These are phyloP conservation scores for Detonula confervacea DNA, from an alignment of 352 stramenopile species.

Conservation along the genomic window DNA sequence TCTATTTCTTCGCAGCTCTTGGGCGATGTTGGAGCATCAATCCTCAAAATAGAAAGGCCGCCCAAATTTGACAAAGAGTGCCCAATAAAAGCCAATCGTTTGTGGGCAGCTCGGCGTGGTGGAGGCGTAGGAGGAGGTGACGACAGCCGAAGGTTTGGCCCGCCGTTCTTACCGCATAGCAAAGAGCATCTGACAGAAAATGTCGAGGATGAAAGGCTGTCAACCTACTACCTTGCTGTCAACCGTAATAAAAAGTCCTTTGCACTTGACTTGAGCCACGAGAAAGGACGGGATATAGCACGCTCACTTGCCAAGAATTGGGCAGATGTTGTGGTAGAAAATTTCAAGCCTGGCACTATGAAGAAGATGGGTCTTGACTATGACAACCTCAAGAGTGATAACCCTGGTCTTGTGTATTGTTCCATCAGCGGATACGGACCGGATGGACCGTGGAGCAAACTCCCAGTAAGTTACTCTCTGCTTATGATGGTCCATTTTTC, in stretches of 20 bases:
- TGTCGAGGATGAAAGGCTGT: conserved; percentile 36
- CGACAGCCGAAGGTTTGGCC: conserved; percentile 61
- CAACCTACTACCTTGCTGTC: conserved; percentile 61
- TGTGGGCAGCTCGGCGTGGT: conserved; percentile 28
- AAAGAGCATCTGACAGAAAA: conserved; percentile 21
- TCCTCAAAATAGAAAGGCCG: conserved; percentile 66
- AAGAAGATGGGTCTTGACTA: conserved; percentile 58
- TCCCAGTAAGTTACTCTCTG: conserved; percentile 8
- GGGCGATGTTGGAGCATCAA: conserved; percentile 56
- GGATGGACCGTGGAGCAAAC: conserved; percentile 33
- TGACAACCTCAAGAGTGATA: conserved; percentile 35
- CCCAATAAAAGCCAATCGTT: not conserved
- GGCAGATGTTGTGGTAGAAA: conserved; percentile 66
- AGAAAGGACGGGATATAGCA: conserved; percentile 38
- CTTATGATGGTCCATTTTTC: no score
- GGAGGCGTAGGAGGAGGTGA: conserved; percentile 42
- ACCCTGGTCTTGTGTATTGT: conserved; percentile 60
- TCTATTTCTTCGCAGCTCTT: conserved; percentile 28
- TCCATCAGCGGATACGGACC: conserved; percentile 61
- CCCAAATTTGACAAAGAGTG: conserved; percentile 18
- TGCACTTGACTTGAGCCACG: conserved; percentile 57
- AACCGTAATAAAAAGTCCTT: conserved; percentile 63
- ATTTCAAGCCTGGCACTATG: conserved; percentile 63
- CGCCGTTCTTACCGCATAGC: conserved; percentile 43
- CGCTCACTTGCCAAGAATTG: conserved; percentile 45